Evolutionary conservation across 2,329 filamentous ascomycete genomes (phyloP), one percentile per base, ranked within the genome.

Genomic region (Remersonia thermophila): DNA sequence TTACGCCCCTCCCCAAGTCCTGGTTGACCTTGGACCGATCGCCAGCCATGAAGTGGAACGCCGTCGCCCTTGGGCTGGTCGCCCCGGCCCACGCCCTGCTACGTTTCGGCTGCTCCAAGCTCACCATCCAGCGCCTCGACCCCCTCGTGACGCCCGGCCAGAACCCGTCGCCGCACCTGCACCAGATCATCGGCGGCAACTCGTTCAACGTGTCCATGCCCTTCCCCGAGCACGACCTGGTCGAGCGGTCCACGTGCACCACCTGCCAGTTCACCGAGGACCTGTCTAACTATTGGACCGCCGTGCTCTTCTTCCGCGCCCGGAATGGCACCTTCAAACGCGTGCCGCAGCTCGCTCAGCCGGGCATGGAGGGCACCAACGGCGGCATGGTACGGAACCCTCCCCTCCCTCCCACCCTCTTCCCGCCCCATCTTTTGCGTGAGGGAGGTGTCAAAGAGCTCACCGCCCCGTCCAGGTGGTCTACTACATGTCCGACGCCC

Each of bases 171-270:
- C 55, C 57, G 15, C 73, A 78, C 58, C 61, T 74, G 9, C 74
- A 78, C 49, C 71, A 69, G 32, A 67, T 78, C 41, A 65, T 71
- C 38, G 73, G 76, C 47, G 63, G 62, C 4, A 59, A 64, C 43
- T 55, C 55, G 2, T 65, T 65, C 55, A 64, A 64, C 40, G 53
- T 55, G 0, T 53, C 57, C n/a, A 63, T 65, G 61, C 55, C 56
- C 5, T 50, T 49, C 63, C 50, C 34, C 61, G 52, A 51, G 2
- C 41, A 42, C 10, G 55, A 58, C 31, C 51, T 57, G 27, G 43
- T 51, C 14, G 32, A 37, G 34, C 28, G 50, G 16, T 66, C 67
- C 1, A 56, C 50, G 18, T 65, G 61, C 52, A 65, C 61, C 0
- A 63, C 51, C 2, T 65, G 61, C 45, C 54, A 52, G 29, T 55